Conservation (phyloP, 2,329 filamentous ascomycete genomes). For the Penicillium sp. region DNA sequence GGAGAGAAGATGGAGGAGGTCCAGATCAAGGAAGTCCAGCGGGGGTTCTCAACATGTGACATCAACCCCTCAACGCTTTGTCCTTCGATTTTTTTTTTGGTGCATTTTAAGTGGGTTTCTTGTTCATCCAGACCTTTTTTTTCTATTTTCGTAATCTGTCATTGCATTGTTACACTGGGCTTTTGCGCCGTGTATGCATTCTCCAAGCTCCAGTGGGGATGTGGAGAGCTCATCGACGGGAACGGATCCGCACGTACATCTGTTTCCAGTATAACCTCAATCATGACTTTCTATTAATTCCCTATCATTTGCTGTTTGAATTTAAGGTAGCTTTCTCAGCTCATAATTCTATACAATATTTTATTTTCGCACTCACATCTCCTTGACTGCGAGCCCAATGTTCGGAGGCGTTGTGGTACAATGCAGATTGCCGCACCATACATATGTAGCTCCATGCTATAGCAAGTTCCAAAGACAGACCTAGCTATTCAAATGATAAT, state of each 20-base stretch:
- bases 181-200: neutral
- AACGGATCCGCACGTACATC: constrained; percentile 8
- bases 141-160: neutral
- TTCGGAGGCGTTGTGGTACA: neutral
- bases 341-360: neutral
- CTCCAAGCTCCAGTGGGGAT: constrained; percentile 4
- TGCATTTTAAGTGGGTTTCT: neutral
- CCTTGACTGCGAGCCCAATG: neutral
- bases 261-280: neutral
- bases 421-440: neutral
- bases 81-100: neutral
- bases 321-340: neutral
- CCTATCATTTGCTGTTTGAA: too few species aligned
- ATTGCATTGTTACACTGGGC: neutral
- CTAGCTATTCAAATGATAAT: neutral
- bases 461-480: neutral
- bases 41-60: constrained; percentile 16
- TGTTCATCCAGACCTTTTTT: neutral
- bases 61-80: constrained; percentile 17
- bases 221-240: constrained; percentile 5
- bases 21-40: constrained; percentile 13
- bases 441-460: neutral
- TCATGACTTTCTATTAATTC: too few species aligned
- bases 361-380: neutral
- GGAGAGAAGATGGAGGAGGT: neutral